Evolutionary conservation across 768 basidiomycete species (phyloP), one percentile per base, ranked within the genome.

Genomic region (Kwoniella europaea): DNA sequence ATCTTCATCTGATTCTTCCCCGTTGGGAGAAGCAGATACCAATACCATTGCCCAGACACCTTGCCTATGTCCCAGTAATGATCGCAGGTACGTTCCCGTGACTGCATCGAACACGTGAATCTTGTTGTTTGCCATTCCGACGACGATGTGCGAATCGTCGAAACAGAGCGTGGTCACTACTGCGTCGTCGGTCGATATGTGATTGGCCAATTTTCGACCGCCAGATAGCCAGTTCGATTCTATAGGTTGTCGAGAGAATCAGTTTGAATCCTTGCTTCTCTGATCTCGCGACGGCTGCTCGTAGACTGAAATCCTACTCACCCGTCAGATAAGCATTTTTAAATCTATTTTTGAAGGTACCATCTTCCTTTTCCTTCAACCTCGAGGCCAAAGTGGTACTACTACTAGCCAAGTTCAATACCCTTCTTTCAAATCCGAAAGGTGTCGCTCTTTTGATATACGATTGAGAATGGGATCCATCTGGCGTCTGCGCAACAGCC

Each of bases 31-130:
- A 53, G 88, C 86, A 27, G 88, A 88, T 60, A 95, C 89, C 29
- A 98, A 87, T 65, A 90, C 89, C 15, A 97, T 88, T 15, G 91
- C 91, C 95, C 95, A 98, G 1, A 97, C 94, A n/a, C 95, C 95
- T 22, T 87, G 84, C 16, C 91, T 90, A 82, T 97, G 95, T 0
- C 95, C 95, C 10, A 88, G 86, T 1, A 98, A 88, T 0, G 92
- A 92, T 63, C 91, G 87, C 53, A 88, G 87, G 61, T 92, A 88
- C 1, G 90, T 88, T 0, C 95, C 95, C 0, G 91, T 91, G 52
- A 84, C 85, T 1, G 92, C 90, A 72, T 90, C 90, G 84, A 93
- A 98, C 10, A 98, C 86, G 76, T 93, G 91, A 57, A 98, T 91
- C 71, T 90, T 89, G 73, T 88, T 87, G 80, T 91, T 95, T 10